Percentiles rank a stretch among this genome's conserved stretches.
Evolutionary conservation across 345 rosid genomes (phyloP).

Genomic region (Salix udensis): DNA sequence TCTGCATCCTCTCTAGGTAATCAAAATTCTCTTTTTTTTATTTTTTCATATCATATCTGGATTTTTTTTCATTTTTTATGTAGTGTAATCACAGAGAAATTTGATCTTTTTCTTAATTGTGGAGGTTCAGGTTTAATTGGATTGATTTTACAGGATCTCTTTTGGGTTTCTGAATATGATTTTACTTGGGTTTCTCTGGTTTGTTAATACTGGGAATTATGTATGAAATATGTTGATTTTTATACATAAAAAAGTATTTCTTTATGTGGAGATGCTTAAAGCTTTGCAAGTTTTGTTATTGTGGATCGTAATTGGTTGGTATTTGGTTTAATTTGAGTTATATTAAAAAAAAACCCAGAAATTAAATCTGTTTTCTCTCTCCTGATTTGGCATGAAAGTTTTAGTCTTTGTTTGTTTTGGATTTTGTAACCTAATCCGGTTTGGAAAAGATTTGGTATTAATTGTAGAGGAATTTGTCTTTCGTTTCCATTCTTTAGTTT

Average conservation of each 20-base stretch:
- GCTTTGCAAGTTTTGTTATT: neutral
- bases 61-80: neutral
- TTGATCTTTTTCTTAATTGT: too few species aligned
- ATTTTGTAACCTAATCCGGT: neutral
- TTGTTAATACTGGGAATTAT: neutral
- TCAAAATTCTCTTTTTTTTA: neutral
- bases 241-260: too few species aligned
- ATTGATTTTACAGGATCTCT: neutral
- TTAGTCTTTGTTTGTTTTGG: neutral
- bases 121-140: too few species aligned
- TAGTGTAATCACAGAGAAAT: too few species aligned
- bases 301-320: neutral
- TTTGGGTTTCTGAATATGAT: neutral
- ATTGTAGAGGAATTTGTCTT: neutral
- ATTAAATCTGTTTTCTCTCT: neutral
- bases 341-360: neutral
- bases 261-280: neutral
- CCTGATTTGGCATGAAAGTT: neutral
- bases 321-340: neutral
- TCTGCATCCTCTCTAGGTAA: slow-evolving; percentile 28
- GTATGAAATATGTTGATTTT: neutral
- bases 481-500: neutral
- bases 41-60: neutral
- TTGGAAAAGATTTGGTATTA: neutral
- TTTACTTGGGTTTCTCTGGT: neutral